These are phyloP conservation scores for Phytophthora multivora DNA, from an alignment of 352 stramenopile species.

Conservation along the genomic window DNA sequence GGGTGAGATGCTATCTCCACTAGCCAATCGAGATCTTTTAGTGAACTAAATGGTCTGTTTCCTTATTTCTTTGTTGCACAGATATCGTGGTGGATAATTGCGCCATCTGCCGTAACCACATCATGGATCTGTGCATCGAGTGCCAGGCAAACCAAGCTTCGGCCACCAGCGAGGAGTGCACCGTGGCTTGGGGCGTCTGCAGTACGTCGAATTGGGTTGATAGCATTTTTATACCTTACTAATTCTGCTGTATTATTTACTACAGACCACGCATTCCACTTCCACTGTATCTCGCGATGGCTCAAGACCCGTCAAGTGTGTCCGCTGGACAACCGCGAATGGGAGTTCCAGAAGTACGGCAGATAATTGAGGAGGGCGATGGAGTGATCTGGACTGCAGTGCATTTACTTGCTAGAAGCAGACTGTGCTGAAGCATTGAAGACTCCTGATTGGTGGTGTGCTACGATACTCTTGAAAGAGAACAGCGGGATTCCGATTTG, in stretches of 20 bases:
- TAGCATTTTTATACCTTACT: not conserved
- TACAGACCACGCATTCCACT: slow-evolving; percentile 99
- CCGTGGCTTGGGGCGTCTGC: slow-evolving; percentile 87
- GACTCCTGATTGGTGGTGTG: slow-evolving; percentile 1
- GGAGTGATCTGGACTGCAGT: slow-evolving; percentile 4
- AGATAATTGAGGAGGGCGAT: slow-evolving; percentile 50
- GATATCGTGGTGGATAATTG: slow-evolving; percentile 91
- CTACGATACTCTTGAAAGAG: slow-evolving; percentile 7
- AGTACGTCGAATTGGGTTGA: slow-evolving; percentile 54
- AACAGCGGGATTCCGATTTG: not conserved
- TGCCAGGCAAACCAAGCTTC: slow-evolving; percentile 96
- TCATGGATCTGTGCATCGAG: slow-evolving; percentile 99
- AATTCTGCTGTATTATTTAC: slow-evolving; percentile 28
- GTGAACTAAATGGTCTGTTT: slow-evolving; percentile 11
- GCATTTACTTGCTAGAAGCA: slow-evolving; percentile 6
- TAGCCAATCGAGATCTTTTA: slow-evolving; percentile 24
- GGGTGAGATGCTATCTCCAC: slow-evolving; percentile 53
- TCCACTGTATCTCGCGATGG: slow-evolving; percentile 99
- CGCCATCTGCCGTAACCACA: slow-evolving; percentile 99
- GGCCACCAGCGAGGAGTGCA: slow-evolving; percentile 88
- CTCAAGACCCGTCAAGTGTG: slow-evolving; percentile 99
- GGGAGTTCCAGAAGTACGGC: slow-evolving; percentile 99
- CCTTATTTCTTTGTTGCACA: slow-evolving; percentile 18
- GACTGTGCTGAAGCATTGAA: not conserved
- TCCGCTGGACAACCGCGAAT: slow-evolving; percentile 99